These are phyloP conservation scores for Oemleria cerasiformis DNA, from an alignment of 306 rosid species.

Conservation along the genomic window DNA sequence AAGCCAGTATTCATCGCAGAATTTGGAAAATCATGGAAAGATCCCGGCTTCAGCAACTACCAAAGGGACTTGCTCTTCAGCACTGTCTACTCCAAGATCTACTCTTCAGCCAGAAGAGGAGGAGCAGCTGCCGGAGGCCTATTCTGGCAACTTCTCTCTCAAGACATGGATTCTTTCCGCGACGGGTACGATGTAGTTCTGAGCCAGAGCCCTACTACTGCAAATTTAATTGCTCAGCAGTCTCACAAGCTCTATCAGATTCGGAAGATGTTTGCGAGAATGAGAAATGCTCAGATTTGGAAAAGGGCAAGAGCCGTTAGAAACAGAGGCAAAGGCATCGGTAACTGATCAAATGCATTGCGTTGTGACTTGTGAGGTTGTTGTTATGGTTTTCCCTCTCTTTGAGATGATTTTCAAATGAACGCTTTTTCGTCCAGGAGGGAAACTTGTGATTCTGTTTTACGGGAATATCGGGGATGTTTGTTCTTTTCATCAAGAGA, in stretches of 20 bases:
- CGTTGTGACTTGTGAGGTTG: background rate
- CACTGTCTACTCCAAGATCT: constrained; percentile 68
- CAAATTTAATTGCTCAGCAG: constrained; percentile 63
- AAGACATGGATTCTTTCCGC: constrained; percentile 74
- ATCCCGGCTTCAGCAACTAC: constrained; percentile 49
- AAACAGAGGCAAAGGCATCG: constrained; percentile 48
- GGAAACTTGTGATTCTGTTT: constrained; percentile 35
- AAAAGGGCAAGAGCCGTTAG: constrained; percentile 44
- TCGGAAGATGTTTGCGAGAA: constrained; percentile 45
- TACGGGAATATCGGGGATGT: too few relatives aligned
- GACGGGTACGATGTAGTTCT: constrained; percentile 78
- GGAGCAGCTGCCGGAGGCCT: constrained; percentile 77
- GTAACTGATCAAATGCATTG: constrained; percentile 30
- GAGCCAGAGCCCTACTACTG: constrained; percentile 72
- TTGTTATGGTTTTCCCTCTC: constrained; percentile 39
- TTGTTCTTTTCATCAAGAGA: too few relatives aligned
- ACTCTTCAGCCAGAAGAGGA: constrained; percentile 64
- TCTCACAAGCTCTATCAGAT: constrained; percentile 57
- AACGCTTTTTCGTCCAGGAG: constrained; percentile 48
- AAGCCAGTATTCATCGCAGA: constrained; percentile 70
- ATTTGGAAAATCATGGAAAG: constrained; percentile 74
- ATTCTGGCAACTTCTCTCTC: constrained; percentile 87
- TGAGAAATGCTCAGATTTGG: constrained; percentile 47
- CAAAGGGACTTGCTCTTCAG: constrained; percentile 65
- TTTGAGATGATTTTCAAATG: constrained; percentile 44